phyloP scores from a whole-genome alignment of 257 asterid genomes.

The Ballota nigra region DNA sequence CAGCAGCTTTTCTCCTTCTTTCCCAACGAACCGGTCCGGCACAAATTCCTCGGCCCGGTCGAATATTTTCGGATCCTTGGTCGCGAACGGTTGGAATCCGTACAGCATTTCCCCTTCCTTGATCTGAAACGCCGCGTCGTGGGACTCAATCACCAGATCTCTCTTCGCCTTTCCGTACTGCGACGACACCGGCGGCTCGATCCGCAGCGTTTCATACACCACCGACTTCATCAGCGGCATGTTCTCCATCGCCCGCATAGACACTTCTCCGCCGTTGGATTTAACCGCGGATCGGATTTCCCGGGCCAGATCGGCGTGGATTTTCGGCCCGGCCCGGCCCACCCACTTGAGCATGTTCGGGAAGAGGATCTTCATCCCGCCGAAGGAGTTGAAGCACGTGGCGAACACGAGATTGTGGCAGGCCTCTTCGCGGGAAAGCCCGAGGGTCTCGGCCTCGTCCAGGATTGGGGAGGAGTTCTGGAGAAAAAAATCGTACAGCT shows the following conservation, averaged over 20 bases:
- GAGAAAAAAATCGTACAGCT: slow-evolving; percentile 61
- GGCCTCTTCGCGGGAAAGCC: slow-evolving; percentile 68
- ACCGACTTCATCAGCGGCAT: slow-evolving; percentile 82
- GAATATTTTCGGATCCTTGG: slow-evolving; percentile 70
- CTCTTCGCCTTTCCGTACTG: slow-evolving; percentile 73
- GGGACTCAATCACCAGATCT: slow-evolving; percentile 65
- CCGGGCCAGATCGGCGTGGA: slow-evolving; percentile 53
- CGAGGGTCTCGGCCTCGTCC: slow-evolving; percentile 60
- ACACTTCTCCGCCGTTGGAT: slow-evolving; percentile 46
- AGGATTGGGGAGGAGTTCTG: slow-evolving; percentile 46
- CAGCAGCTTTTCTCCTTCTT: slow-evolving; percentile 61
- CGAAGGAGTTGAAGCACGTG: slow-evolving; percentile 81
- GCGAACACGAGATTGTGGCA: slow-evolving; percentile 73
- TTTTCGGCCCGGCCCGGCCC: slow-evolving; percentile 61
- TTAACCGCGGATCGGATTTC: slow-evolving; percentile 62
- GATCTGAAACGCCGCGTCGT: slow-evolving; percentile 64
- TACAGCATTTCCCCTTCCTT: slow-evolving; percentile 68
- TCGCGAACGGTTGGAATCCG: slow-evolving; percentile 89
- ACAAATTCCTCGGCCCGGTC: slow-evolving; percentile 80
- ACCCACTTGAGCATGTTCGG: slow-evolving; percentile 78
- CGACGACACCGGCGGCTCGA: slow-evolving; percentile 78
- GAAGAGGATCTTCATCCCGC: slow-evolving; percentile 74
- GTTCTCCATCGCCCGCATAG: slow-evolving; percentile 60
- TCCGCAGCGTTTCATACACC: slow-evolving; percentile 66
- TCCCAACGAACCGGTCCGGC: slow-evolving; percentile 63